Evolutionary conservation across 306 rosid genomes (phyloP), one percentile per base, ranked within the genome.

Genomic region (Aeschynomene evenia): DNA sequence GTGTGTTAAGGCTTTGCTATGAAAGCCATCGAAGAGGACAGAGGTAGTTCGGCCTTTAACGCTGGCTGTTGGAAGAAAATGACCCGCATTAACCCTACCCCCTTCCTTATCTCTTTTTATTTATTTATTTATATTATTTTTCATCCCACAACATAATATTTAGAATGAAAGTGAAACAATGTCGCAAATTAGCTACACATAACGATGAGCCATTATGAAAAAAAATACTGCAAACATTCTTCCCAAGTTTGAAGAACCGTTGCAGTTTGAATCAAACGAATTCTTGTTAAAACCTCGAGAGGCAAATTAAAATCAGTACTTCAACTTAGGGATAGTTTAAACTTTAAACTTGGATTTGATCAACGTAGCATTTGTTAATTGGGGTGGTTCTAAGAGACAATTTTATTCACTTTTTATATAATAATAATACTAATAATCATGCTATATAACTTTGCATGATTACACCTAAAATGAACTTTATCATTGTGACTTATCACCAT

Each of bases 51-150:
- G 72, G 59, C 18, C 71, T 67, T 78, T 56, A 72, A 74, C 75
- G 70, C 34, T 75, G 71, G 68, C 71, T 20, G 82, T 72, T 77
- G 80, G 77, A 72, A 68, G 82, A 78, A 56, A 71, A 78, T 31
- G 73, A 77, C 81, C 46, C 14, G 21, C 53, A 77, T 70, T 62
- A 40, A 69, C 13, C 24, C 2, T 19, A 12, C 52, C 28, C 12
- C 23, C 19, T 9, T 72, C 26, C 42, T 65, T 55, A 37, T 70
- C 76, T 7, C 37, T 43, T 53, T 53, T 12, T 4, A 0, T 2
- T 14, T 20, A 45, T n/a, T 6, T 26, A 21, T 16, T 15, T 20
- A 15, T 1, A 0, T 2, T 37, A 7, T 3, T 29, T 53, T 26
- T 8, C 16, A 15, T 43, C 21, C 10, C 68, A 43, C n/a, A n/a